Evolutionary conservation across 768 basidiomycete species (phyloP), one percentile per base, ranked within the genome.

Genomic region (Mycena kentingensis): DNA sequence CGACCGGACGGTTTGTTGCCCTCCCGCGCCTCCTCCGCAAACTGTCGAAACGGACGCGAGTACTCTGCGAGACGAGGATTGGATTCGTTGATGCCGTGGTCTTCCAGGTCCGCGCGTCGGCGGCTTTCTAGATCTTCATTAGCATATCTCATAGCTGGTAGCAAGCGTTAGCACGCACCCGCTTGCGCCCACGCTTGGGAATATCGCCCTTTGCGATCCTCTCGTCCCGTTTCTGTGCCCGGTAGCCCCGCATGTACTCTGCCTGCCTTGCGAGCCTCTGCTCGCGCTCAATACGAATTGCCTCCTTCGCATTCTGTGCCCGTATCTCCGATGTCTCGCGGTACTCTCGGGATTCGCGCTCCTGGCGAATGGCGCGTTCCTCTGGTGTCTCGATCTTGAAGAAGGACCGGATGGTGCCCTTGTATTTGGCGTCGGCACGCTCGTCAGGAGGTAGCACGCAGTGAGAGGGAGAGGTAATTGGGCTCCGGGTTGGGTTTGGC

Each of bases 261-360:
- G 37, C 37, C 37, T 10, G 8, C 8, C 5, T n/a, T 5, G 19
- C 11, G 12, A 11, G 7, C 24, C 26, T 19, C 41, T 19, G 22
- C 41, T 42, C 7, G 22, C 12, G 7, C 41, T 42, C 26, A 11
- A 5, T n/a, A 12, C 21, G 21, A 8, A 7, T 12, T 24, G 24
- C 41, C 41, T 42, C 11, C 41, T 42, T 5, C 21, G 22, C 41
- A 19, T 25, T 12, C 32, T 19, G 29, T 13, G 27, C 45, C 2
- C 13, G 28, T 16, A 10, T 28, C 35, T 53, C 52, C 0, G 52
- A 32, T 3, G 15, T 34, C 27, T 41, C 52, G 12, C 21, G 11
- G 21, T 38, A 53, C 32, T 37, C 44, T 5, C 45, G 52, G 13
- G 29, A n/a, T n/a, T 53, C 45, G 7, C 46, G 34, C 32, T 53